phyloP scores from a whole-genome alignment of 2,329 filamentous ascomycete genomes.

The Tolypocladium pustulatum region DNA sequence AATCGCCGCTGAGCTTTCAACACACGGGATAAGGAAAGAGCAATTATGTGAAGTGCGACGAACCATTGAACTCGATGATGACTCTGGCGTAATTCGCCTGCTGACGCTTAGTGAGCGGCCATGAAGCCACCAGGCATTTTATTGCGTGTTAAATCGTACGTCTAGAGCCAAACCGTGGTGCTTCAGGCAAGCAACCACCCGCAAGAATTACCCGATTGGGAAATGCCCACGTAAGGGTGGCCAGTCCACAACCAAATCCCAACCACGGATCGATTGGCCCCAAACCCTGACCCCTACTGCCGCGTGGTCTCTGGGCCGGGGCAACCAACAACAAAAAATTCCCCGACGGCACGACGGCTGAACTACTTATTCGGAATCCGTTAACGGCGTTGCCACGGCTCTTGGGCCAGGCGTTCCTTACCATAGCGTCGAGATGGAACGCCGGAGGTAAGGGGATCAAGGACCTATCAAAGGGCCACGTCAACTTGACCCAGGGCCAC shows the following conservation, averaged over 20 bases:
- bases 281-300: background rate
- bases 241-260: too few relatives aligned
- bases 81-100: too few relatives aligned
- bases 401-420: background rate
- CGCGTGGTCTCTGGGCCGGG: background rate
- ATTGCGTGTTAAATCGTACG: too few relatives aligned
- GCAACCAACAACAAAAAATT: background rate
- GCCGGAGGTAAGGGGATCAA: background rate
- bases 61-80: too few relatives aligned
- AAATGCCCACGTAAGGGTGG: background rate
- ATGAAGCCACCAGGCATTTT: too few relatives aligned
- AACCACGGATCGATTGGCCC: background rate
- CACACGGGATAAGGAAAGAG: too few relatives aligned
- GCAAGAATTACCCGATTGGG: background rate
- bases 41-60: too few relatives aligned
- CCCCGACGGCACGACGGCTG: background rate
- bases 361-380: background rate
- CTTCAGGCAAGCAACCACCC: too few relatives aligned
- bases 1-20: too few relatives aligned
- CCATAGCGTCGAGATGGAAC: too few relatives aligned
- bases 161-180: too few relatives aligned
- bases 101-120: too few relatives aligned
- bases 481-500: background rate
- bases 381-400: background rate
- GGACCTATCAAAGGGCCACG: background rate